phyloP scores from a whole-genome alignment of 352 stramenopile genomes.

The Globisporangium barbulae region DNA sequence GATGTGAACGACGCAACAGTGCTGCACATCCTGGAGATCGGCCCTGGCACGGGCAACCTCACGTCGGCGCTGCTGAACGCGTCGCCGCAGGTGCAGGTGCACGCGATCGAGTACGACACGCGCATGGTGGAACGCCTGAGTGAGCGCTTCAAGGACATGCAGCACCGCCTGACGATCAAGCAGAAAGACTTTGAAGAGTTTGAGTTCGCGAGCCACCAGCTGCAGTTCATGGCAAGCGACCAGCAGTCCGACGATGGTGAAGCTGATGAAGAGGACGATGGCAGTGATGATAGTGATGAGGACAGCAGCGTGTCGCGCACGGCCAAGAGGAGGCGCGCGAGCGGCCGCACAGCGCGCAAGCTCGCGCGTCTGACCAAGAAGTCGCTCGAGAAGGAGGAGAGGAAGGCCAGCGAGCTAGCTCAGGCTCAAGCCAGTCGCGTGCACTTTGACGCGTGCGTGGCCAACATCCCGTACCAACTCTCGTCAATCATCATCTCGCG shows the following conservation, averaged over 20 bases:
- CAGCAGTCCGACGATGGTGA: not conserved
- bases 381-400: conserved; percentile 4
- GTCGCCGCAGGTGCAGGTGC: conserved; percentile 44
- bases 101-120: conserved; percentile 71
- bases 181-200: conserved; percentile 46
- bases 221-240: not conserved
- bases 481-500: conserved; percentile 79
- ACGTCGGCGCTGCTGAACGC: conserved; percentile 68
- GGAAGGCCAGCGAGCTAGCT: conserved; percentile 4
- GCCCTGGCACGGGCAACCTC: conserved; percentile 81
- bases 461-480: conserved; percentile 88
- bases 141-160: conserved; percentile 44
- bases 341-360: conserved; percentile 9
- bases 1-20: not conserved
- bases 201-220: conserved; percentile 26
- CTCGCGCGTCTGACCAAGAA: conserved; percentile 13
- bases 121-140: conserved; percentile 73
- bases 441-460: conserved; percentile 69
- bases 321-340: conserved; percentile 13
- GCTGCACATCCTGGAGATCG: conserved; percentile 79
- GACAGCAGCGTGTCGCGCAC: conserved; percentile 1
- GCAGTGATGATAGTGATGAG: not conserved
- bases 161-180: conserved; percentile 29
- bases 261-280: not conserved
- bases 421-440: conserved; percentile 1